phyloP scores from a whole-genome alignment of 768 basidiomycete genomes.

The Mrakia frigida region DNA sequence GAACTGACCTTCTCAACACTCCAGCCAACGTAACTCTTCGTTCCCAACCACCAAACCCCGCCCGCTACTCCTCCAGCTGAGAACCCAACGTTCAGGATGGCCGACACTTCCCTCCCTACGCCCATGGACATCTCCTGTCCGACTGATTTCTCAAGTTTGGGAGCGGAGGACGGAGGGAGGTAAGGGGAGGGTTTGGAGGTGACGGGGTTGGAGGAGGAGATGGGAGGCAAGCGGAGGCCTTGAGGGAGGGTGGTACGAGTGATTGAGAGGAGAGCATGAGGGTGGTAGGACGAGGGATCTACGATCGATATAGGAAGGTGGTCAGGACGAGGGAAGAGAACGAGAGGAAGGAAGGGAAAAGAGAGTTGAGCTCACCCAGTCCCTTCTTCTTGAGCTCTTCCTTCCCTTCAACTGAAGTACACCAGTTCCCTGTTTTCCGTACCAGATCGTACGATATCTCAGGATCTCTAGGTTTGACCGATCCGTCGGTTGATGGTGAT shows the following conservation, averaged over 20 bases:
- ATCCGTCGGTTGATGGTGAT: not conserved
- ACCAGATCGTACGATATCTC: slow-evolving; percentile 20
- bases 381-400: not conserved
- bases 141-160: slow-evolving; percentile 46
- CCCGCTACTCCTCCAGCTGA: slow-evolving; percentile 36
- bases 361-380: not conserved
- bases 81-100: slow-evolving; percentile 46
- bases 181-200: slow-evolving; percentile 9
- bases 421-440: slow-evolving; percentile 6
- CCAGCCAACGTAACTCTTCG: slow-evolving; percentile 15
- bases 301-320: not conserved
- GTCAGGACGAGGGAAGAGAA: not conserved
- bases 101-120: slow-evolving; percentile 59
- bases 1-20: slow-evolving; percentile 20
- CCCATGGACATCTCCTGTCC: slow-evolving; percentile 83
- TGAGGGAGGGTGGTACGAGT: slow-evolving; percentile 16
- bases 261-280: slow-evolving; percentile 11
- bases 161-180: slow-evolving; percentile 17
- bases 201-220: slow-evolving; percentile 9
- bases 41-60: slow-evolving; percentile 29
- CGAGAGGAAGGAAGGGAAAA: not conserved
- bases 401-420: not conserved
- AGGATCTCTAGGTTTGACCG: not conserved
- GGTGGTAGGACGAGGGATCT: slow-evolving; percentile 24
- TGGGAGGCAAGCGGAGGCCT: slow-evolving; percentile 1